Conservation (phyloP, 2,329 filamentous ascomycete species). For the Nemania sp. region DNA sequence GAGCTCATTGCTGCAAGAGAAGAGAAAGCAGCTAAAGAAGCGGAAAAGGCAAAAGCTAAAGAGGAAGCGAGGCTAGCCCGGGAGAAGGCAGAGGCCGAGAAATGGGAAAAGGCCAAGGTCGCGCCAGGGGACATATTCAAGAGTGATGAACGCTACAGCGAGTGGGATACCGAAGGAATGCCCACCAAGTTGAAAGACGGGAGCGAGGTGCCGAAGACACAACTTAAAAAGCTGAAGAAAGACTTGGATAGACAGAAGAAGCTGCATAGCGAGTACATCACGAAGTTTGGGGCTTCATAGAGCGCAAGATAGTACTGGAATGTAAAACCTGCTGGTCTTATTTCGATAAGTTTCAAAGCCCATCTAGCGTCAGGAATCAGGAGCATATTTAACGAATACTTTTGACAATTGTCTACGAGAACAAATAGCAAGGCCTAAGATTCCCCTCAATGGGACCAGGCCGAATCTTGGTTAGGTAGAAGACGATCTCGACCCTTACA, state of each 20-base stretch:
- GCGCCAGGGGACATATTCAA: constrained; percentile 61
- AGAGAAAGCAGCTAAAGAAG: constrained; percentile 63
- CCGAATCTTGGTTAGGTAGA: no score
- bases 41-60: constrained; percentile 61
- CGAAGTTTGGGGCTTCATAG: constrained; percentile 41
- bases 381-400: not conserved
- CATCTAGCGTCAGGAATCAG: no score
- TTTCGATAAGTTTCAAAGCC: no score
- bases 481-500: no score
- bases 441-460: no score
- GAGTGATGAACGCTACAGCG: constrained; percentile 64
- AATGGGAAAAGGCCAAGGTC: constrained; percentile 61
- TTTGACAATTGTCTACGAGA: not conserved
- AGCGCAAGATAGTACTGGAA: not conserved
- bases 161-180: constrained; percentile 82
- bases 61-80: constrained; percentile 58
- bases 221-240: constrained; percentile 82
- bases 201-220: constrained; percentile 78
- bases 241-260: constrained; percentile 92
- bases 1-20: constrained; percentile 62
- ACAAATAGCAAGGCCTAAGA: not conserved
- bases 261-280: constrained; percentile 66
- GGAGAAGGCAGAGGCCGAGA: constrained; percentile 58
- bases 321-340: no score
- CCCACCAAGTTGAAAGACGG: constrained; percentile 79